Conservation (phyloP, 768 basidiomycete species). For the Tubosaeta sp. region DNA sequence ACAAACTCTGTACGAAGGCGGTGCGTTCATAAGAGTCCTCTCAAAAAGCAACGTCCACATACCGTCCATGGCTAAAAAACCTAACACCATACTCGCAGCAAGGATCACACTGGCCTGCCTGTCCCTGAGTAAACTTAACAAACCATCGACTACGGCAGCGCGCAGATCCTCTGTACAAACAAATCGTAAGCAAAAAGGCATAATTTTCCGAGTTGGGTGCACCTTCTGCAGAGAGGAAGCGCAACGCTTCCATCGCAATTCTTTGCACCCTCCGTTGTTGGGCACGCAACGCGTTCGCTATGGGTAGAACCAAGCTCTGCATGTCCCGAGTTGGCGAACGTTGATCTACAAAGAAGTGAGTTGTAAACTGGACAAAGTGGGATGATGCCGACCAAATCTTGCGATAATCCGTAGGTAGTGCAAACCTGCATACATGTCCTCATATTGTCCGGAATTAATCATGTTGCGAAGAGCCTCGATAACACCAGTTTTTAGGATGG, state of each 20-base stretch:
- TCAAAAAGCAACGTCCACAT: not conserved
- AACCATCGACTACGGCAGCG: conserved; percentile 2
- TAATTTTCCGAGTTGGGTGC: not conserved
- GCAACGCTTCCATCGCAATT: conserved; percentile 12
- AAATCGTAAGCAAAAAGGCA: not conserved
- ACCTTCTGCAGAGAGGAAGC: conserved; percentile 15
- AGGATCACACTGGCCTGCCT: conserved; percentile 14
- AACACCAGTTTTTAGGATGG: conserved; percentile 12
- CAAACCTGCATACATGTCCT: conserved; percentile 14
- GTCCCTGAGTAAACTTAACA: conserved; percentile 17
- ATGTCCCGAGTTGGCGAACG: not conserved
- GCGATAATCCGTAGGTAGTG: conserved; percentile 22
- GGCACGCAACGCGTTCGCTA: conserved; percentile 15
- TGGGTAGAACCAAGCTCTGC: conserved; percentile 3
- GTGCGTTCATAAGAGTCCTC: not conserved
- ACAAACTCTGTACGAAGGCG: conserved; percentile 7
- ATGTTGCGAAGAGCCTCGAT: conserved; percentile 14
- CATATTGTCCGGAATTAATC: conserved; percentile 7
- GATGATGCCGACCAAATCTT: conserved; percentile 12
- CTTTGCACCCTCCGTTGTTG: conserved; percentile 16
- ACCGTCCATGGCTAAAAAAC: conserved; percentile 13
- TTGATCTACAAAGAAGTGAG: not conserved
- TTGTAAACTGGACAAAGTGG: not conserved
- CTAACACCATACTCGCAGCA: conserved; percentile 12
- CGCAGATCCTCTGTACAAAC: conserved; percentile 10